Evolutionary conservation across 768 basidiomycete species (phyloP).

Genomic region (Lentinula boryana): DNA sequence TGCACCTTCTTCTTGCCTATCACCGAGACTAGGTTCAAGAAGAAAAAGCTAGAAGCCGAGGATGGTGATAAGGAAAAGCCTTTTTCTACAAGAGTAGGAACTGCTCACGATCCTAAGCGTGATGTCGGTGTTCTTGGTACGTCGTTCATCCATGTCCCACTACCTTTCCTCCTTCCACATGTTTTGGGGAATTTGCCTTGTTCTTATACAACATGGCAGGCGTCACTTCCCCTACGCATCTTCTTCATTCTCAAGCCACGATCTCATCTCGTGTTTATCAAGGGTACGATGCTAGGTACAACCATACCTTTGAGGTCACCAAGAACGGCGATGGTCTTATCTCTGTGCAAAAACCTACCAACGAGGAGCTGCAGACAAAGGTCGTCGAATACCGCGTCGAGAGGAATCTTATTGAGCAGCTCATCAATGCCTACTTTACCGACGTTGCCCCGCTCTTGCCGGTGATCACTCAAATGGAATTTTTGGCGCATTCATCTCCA

Average conservation of each 20-base stretch:
- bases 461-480: slow-evolving; percentile 83
- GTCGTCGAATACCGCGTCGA: slow-evolving; percentile 71
- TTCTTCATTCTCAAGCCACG: slow-evolving; percentile 85
- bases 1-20: slow-evolving; percentile 99
- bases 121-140: slow-evolving; percentile 64
- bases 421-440: slow-evolving; percentile 88
- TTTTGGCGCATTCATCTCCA: slow-evolving; percentile 66
- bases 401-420: slow-evolving; percentile 68
- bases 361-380: slow-evolving; percentile 53
- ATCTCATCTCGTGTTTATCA: slow-evolving; percentile 85
- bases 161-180: slow-evolving; percentile 1
- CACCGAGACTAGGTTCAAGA: slow-evolving; percentile 98
- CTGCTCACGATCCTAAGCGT: slow-evolving; percentile 38
- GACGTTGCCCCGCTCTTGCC: slow-evolving; percentile 89
- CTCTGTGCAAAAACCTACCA: slow-evolving; percentile 60
- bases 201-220: slow-evolving; percentile 54
- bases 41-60: slow-evolving; percentile 74
- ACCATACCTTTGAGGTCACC: slow-evolving; percentile 84
- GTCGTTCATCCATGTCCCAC: slow-evolving; percentile 15
- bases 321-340: slow-evolving; percentile 86
- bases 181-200: slow-evolving; percentile 17
- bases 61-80: slow-evolving; percentile 38
- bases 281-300: slow-evolving; percentile 80
- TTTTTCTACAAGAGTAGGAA: slow-evolving; percentile 24
- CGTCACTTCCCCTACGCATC: slow-evolving; percentile 79